Percentiles rank a stretch among this genome's conserved stretches.
These are phyloP conservation scores for Penicillium sclerotigenum DNA, from an alignment of 2,329 filamentous ascomycete species.

Conservation along the genomic window DNA sequence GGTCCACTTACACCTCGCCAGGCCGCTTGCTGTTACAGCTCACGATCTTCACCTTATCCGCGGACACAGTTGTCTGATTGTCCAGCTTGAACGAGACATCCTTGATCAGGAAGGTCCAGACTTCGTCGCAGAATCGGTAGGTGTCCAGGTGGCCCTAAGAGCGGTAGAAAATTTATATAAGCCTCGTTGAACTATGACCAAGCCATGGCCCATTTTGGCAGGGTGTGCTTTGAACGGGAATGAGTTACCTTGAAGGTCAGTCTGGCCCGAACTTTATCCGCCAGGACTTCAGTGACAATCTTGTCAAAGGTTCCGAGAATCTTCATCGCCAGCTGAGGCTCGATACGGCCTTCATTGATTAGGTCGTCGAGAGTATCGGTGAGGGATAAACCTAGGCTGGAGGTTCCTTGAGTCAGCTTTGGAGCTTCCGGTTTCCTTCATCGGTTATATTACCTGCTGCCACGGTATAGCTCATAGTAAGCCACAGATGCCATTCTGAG, in stretches of 20 bases:
- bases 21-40: constrained; percentile 90
- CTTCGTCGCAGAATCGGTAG: constrained; percentile 98
- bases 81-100: constrained; percentile 99
- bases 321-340: constrained; percentile 98
- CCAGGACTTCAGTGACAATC: constrained; percentile 83
- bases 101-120: constrained; percentile 99
- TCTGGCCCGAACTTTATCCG: constrained; percentile 86
- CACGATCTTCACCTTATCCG: constrained; percentile 97
- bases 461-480: constrained; percentile 94
- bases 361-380: constrained; percentile 97
- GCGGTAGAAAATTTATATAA: constrained; percentile 9
- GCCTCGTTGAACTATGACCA: background rate
- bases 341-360: constrained; percentile 90
- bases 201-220: background rate
- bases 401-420: constrained; percentile 17
- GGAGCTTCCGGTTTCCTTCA: background rate
- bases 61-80: constrained; percentile 68
- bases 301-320: constrained; percentile 94
- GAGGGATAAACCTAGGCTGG: constrained; percentile 84
- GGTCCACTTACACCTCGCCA: constrained; percentile 47
- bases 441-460: constrained; percentile 73
- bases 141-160: constrained; percentile 88
- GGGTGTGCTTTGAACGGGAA: background rate
- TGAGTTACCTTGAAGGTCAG: constrained; percentile 84
- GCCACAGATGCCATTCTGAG: constrained; percentile 50